Evolutionary conservation across 1,284 basidiomycete species (phyloP), one percentile per base, ranked within the genome.

Genomic region (Farysia itapuensis): DNA sequence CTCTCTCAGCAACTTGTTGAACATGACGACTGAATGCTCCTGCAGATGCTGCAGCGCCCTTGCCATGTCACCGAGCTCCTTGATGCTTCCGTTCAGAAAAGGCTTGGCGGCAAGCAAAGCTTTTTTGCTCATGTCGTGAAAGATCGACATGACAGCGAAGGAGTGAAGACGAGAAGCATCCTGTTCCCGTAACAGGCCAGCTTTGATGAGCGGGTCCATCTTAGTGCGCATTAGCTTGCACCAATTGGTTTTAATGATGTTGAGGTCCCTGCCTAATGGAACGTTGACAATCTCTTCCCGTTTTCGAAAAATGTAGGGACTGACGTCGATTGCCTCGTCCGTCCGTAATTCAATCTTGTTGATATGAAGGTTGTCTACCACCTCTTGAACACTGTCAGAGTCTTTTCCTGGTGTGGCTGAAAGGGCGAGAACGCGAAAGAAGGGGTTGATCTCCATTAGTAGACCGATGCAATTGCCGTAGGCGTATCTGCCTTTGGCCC

Each of bases 321-420:
- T 83, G 28, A 98, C 82, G 77, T 98, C 95, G 29, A 93, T 79
- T 59, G 91, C 92, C 44, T 87, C 83, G 71, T 97, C 95, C 69
- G 94, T 86, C 41, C 95, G 83, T 52, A 97, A 90, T 74, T 98
- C 94, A 58, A 99, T 94, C 43, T 86, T 85, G 67, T 90, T 91
- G 61, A 99, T 95, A 74, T 98, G 95, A n/a, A 98, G 80, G 11
- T 87, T 86, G 71, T 98, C 90, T 13, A 98, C 85, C n/a, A 98
- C 86, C 15, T 81, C 80, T 77, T 99, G 95, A 0, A 98, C 88
- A 22, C 86, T 86, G 34, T 92, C 89, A 0, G 88, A 84, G 34
- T 84, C 88, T 64, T 86, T 82, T 20, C 94, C 94, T 2, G 95
- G 95, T 3, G 95, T 99, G 0, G 95, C 95, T 1, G 91, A 96